Conservation (phyloP, 805 yeast genomes). For the Starmerella cellae region DNA sequence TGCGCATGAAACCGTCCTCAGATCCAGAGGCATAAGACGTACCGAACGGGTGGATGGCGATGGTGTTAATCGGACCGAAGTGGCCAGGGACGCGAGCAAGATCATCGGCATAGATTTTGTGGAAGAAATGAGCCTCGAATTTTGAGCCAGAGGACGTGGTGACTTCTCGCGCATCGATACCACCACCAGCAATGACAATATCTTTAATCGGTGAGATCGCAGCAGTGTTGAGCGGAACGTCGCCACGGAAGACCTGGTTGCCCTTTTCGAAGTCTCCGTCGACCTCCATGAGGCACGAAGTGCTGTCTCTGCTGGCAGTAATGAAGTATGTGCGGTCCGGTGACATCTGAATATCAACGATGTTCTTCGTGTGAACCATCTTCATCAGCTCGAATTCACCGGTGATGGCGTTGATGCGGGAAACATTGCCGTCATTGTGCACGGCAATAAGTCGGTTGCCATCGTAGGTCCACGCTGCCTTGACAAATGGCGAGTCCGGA, state of each 20-base stretch:
- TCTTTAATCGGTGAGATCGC: constrained; percentile 88
- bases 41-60: constrained; percentile 91
- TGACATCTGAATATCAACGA: constrained; percentile 85
- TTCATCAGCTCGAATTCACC: constrained; percentile 53
- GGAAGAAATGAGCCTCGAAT: constrained; percentile 91
- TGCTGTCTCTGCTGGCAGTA: constrained; percentile 84
- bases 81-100: constrained; percentile 96
- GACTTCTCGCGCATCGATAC: constrained; percentile 97
- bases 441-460: constrained; percentile 69
- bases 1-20: constrained; percentile 94
- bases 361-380: constrained; percentile 54
- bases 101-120: constrained; percentile 89
- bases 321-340: constrained; percentile 79
- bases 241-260: constrained; percentile 66
- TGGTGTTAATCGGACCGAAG: constrained; percentile 93
- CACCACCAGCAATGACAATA: constrained; percentile 91
- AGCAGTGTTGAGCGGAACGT: constrained; percentile 91
- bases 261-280: constrained; percentile 46
- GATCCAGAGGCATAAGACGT: constrained; percentile 92
- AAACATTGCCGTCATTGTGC: constrained; percentile 72
- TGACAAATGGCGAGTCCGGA: constrained; percentile 32
- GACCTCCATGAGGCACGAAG: constrained; percentile 64
- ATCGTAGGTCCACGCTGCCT: constrained; percentile 77
- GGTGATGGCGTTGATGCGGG: constrained; percentile 63
- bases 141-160: constrained; percentile 97